phyloP scores from a whole-genome alignment of 225 moss, liverwort and hornwort genomes.

The Bryoerythrophyllum caledonicum region DNA sequence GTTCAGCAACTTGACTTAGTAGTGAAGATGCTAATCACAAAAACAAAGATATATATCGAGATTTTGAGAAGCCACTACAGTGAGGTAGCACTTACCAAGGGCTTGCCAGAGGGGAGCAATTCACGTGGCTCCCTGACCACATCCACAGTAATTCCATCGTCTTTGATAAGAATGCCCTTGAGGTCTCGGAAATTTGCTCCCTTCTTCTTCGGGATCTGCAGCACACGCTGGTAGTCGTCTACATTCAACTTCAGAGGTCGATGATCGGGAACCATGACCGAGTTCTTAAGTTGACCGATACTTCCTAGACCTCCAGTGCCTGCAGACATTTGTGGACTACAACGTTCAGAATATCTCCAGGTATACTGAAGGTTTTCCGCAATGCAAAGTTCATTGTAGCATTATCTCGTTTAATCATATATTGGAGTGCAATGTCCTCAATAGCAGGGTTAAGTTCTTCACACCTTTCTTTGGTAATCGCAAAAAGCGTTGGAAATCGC shows the following conservation, averaged over 20 bases:
- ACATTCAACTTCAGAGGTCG: conserved; percentile 72
- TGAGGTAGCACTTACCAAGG: conserved; percentile 58
- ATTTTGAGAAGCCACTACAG: neutral
- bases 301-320: conserved; percentile 64
- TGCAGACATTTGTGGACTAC: conserved; percentile 19
- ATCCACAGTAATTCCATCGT: conserved; percentile 82
- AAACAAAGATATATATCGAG: neutral
- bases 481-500: conserved; percentile 75
- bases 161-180: conserved; percentile 68
- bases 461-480: conserved; percentile 78
- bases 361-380: too few relatives aligned
- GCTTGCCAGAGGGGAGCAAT: conserved; percentile 85
- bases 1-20: neutral
- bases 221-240: conserved; percentile 73
- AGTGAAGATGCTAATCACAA: neutral
- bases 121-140: conserved; percentile 73
- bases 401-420: neutral
- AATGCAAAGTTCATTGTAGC: neutral
- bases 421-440: neutral
- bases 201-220: conserved; percentile 87
- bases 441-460: too few relatives aligned
- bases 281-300: conserved; percentile 31
- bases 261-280: conserved; percentile 74
- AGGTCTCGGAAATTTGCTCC: conserved; percentile 94
- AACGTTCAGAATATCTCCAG: neutral